phyloP scores from a whole-genome alignment of 1,284 basidiomycete genomes.

The Ceratobasidium sp. region DNA sequence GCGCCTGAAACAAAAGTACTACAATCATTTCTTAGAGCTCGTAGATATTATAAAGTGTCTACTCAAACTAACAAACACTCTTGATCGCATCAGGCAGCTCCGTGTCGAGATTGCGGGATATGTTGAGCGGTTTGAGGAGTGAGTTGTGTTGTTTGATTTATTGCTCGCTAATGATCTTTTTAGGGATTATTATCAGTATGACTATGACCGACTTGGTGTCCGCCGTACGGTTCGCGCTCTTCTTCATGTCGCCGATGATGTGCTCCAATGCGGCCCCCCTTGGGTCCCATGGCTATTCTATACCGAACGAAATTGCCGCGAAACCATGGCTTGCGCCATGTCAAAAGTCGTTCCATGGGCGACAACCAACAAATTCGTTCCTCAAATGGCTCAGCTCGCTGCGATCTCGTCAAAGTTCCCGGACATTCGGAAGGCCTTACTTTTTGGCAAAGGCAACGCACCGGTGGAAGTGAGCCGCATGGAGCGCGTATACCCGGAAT shows the following conservation, averaged over 20 bases:
- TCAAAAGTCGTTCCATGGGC: conserved; percentile 14
- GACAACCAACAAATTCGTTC: not conserved
- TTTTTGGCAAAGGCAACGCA: conserved; percentile 31
- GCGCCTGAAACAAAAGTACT: conserved; percentile 53
- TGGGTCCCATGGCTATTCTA: conserved; percentile 65
- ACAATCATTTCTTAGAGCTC: conserved; percentile 53
- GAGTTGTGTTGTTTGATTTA: conserved; percentile 7
- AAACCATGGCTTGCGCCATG: conserved; percentile 48
- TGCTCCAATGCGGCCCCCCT: conserved; percentile 58
- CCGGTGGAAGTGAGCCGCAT: conserved; percentile 20
- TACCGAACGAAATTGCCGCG: conserved; percentile 57
- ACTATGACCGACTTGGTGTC: conserved; percentile 55
- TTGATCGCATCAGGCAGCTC: conserved; percentile 51
- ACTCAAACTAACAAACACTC: conserved; percentile 50
- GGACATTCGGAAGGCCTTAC: conserved; percentile 16
- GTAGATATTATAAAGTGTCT: conserved; percentile 52
- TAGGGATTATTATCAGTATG: conserved; percentile 54
- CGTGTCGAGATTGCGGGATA: conserved; percentile 47
- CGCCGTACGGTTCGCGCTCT: conserved; percentile 63
- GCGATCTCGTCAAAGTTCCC: not conserved
- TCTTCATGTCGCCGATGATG: conserved; percentile 60
- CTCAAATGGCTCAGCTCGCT: conserved; percentile 12
- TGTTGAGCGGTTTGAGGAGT: conserved; percentile 53
- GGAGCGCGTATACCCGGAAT: not conserved
- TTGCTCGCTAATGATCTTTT: too few relatives aligned